Base-by-base conservation (phyloP, 2,329 filamentous ascomycete species). In the Sclerotiophoma versabilis region DNA sequence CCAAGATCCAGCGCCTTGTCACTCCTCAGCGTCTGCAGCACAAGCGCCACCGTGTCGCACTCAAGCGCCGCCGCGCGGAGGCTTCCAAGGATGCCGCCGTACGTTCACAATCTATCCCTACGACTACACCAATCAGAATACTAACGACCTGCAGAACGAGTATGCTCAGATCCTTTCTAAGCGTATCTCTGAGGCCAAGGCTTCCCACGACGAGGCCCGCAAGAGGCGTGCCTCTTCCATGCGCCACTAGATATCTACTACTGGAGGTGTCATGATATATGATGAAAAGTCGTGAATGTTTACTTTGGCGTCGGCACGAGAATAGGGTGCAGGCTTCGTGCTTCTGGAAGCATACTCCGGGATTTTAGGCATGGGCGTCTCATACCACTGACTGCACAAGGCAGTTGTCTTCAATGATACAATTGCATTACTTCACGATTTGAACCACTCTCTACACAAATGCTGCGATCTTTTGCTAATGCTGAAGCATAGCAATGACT, bases 1-100 rank as follows among this genome's bases (percentile, higher is more conserved):
- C 95, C 81, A 96, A 93, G 87, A 99, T 99, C 84, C 95, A 99
- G 89, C 92, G 95, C 80, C 92, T 99, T 75, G 92, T 99, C 75
- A 99, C 95, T 77, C 95, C 95, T 80, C 95, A 98, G 85, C 95
- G 95, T 81, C 92, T 99, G 78, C 95, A 99, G 88, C 95, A 96
- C 90, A 99, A 98, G 91, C 92, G 95, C 77, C 95, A 98, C 87
- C 87, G 93, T 74, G 84, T 96, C 76, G 93, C 95, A 76, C 90
- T 99, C 84, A 99, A 99, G 92, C 92, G 93, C 81, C 93, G 95
- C 82, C 91, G 92, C 79, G 84, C 93, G 76, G 95, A 99, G 86
- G 90, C 93, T 82, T 87, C 92, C 84, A 97, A 97, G 88, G 95
- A 99, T 79, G 93, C 96, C 86, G 95, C 95, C 77, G 95, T 96